These are phyloP conservation scores for Botrytis fragariae DNA, from an alignment of 2,329 filamentous ascomycete species.

Conservation along the genomic window DNA sequence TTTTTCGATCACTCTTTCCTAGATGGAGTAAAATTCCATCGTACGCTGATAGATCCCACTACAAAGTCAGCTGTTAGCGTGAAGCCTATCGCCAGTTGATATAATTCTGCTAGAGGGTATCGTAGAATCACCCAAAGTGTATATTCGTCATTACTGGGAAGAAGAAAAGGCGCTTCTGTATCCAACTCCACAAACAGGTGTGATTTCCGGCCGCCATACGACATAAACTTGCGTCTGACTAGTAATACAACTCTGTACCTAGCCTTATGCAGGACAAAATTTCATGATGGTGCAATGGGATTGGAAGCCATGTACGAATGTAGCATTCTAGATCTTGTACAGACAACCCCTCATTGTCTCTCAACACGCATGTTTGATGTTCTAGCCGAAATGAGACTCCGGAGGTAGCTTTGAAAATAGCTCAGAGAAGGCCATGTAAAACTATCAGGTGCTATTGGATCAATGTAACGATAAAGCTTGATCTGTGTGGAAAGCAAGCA, in stretches of 20 bases:
- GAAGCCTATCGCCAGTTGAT: background rate
- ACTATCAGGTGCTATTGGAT: background rate
- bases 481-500: background rate
- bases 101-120: background rate
- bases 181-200: background rate
- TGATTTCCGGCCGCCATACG: background rate
- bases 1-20: slow-evolving; percentile 56
- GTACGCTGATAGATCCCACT: slow-evolving; percentile 63
- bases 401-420: background rate
- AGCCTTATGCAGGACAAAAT: background rate
- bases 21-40: slow-evolving; percentile 59
- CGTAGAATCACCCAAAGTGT: background rate
- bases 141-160: background rate
- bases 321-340: background rate
- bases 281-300: background rate
- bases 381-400: background rate
- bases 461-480: background rate
- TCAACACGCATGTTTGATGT: background rate
- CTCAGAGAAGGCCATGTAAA: background rate
- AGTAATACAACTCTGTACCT: background rate
- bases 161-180: background rate
- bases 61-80: slow-evolving; percentile 29
- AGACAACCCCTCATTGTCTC: background rate
- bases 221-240: background rate
- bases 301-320: background rate